Conservation (phyloP, 2,329 filamentous ascomycete species). For the Hortaea sp. region DNA sequence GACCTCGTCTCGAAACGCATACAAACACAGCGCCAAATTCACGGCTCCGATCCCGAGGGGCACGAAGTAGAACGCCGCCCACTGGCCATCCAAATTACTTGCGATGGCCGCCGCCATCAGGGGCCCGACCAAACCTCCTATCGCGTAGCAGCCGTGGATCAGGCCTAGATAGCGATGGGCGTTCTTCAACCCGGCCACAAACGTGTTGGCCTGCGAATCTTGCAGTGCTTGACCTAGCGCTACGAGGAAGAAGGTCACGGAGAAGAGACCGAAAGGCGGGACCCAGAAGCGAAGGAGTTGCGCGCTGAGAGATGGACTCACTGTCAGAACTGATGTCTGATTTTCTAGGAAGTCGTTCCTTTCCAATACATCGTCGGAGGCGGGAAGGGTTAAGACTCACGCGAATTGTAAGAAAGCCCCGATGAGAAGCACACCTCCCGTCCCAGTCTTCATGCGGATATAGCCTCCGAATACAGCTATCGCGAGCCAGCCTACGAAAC, state of each 20-base stretch:
- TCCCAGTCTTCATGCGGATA: background rate
- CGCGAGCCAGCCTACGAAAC: conserved; percentile 52
- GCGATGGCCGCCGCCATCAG: conserved; percentile 11
- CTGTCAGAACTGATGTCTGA: no score
- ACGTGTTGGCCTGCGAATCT: conserved; percentile 54
- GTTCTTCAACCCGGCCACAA: background rate
- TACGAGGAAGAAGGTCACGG: conserved; percentile 48
- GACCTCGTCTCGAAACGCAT: conserved; percentile 8
- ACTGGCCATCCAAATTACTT: conserved; percentile 3
- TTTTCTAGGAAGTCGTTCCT: background rate
- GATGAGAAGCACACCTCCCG: background rate
- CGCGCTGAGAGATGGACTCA: conserved; percentile 20
- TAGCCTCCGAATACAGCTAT: conserved; percentile 49
- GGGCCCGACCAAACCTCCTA: conserved; percentile 8
- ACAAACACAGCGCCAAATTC: conserved; percentile 8
- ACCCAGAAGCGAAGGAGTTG: conserved; percentile 48
- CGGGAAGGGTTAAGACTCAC: no score
- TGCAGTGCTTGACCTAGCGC: conserved; percentile 53
- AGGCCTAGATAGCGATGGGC: conserved; percentile 11
- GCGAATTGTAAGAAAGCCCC: conserved; percentile 31
- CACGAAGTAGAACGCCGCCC: conserved; percentile 11
- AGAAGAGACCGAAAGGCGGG: conserved; percentile 48
- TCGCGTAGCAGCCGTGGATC: conserved; percentile 11
- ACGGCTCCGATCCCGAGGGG: conserved; percentile 6
- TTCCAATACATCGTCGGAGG: background rate